phyloP scores from a whole-genome alignment of 257 asterid species.

The Solanum virginianum region DNA sequence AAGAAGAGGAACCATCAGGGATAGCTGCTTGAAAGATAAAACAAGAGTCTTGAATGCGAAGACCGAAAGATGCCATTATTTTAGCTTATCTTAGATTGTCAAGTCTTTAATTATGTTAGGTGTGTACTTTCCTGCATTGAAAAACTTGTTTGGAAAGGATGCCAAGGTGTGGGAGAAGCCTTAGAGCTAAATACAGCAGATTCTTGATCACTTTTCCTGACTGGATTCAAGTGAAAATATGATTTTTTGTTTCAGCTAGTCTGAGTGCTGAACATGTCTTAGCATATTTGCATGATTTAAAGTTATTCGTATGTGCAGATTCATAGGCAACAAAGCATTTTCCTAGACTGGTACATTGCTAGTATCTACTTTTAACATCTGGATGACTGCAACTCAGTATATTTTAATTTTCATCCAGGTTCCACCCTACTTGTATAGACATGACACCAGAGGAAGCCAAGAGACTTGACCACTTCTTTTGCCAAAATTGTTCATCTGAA shows the following conservation, averaged over 20 bases:
- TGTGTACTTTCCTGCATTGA: not conserved
- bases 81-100: not conserved
- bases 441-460: constrained; percentile 71
- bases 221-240: not conserved
- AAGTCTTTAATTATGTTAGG: not conserved
- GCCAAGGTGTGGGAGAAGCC: not conserved
- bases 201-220: not conserved
- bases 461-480: constrained; percentile 59
- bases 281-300: not conserved
- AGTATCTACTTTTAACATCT: not conserved
- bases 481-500: constrained; percentile 60
- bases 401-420: constrained; percentile 41
- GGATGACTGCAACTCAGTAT: not conserved
- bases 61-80: not conserved
- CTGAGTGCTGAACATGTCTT: not conserved
- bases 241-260: not conserved
- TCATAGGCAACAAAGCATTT: not conserved
- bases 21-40: not conserved
- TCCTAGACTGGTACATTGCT: not conserved
- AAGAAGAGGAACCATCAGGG: not conserved
- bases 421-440: constrained; percentile 73
- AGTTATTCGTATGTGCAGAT: not conserved
- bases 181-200: not conserved
- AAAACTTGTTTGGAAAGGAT: not conserved
- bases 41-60: not conserved